These are phyloP conservation scores for Populus deltoides DNA, from an alignment of 345 rosid genomes.

Conservation along the genomic window DNA sequence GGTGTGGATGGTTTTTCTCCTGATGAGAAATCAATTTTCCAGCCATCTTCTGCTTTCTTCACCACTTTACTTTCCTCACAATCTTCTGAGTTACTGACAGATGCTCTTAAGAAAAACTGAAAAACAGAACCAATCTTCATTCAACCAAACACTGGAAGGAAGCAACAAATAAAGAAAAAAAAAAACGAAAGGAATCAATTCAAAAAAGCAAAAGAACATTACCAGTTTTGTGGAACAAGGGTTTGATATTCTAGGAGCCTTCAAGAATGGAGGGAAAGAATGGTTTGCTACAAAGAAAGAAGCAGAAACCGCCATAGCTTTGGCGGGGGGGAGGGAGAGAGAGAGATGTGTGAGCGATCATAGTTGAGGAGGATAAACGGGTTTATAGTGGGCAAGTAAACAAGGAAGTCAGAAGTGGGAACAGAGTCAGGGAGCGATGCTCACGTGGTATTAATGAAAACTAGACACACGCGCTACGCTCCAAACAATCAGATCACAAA, in stretches of 20 bases:
- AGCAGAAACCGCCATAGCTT: constrained; percentile 39
- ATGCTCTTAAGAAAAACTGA: constrained; percentile 46
- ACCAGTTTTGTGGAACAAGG: constrained; percentile 33
- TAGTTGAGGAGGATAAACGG: constrained; percentile 2
- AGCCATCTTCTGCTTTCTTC: constrained; percentile 36
- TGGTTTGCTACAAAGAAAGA: constrained; percentile 22
- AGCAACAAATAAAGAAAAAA: background rate
- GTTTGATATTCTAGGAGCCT: constrained; percentile 12
- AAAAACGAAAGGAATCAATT: background rate
- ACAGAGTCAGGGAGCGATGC: background rate
- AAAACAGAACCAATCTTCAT: constrained; percentile 11
- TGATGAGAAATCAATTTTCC: constrained; percentile 43
- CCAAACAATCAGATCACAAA: no score
- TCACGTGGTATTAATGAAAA: no score
- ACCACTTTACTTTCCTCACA: constrained; percentile 30
- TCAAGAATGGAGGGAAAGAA: constrained; percentile 19
- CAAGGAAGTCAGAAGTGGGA: no score
- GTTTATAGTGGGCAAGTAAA: constrained; percentile 12
- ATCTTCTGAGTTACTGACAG: constrained; percentile 29
- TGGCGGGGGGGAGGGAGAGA: no score
- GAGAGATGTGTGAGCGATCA: background rate
- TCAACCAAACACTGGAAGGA: background rate
- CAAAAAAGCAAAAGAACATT: background rate
- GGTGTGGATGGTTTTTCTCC: constrained; percentile 61
- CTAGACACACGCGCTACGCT: no score